phyloP scores from a whole-genome alignment of 2,329 filamentous ascomycete genomes.

The Fusarium falciforme region DNA sequence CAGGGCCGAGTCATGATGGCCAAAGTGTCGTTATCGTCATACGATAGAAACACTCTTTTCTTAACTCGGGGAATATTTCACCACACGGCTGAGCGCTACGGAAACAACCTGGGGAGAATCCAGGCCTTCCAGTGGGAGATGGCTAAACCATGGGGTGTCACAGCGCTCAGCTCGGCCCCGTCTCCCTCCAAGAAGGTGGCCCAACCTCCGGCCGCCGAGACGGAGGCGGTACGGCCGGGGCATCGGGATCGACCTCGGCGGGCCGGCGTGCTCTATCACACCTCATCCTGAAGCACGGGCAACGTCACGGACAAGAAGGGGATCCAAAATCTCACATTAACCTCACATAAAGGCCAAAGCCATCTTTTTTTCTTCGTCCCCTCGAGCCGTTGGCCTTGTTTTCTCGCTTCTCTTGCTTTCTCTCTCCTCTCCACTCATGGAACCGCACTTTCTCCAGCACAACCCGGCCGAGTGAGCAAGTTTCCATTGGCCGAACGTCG shows the following conservation, averaged over 20 bases:
- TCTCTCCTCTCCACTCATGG: slow-evolving; percentile 16
- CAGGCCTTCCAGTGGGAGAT: neutral
- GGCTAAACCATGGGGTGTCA: neutral
- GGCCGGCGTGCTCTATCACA: slow-evolving; percentile 2
- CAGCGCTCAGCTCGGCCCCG: slow-evolving; percentile 25
- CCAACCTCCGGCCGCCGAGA: slow-evolving; percentile 24
- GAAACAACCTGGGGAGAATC: neutral
- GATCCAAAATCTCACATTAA: neutral
- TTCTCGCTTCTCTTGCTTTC: slow-evolving; percentile 14
- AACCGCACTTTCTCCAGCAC: slow-evolving; percentile 37
- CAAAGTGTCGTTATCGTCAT: neutral
- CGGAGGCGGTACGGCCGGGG: slow-evolving; percentile 29
- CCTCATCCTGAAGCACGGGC: slow-evolving; percentile 2
- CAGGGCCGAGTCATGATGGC: neutral
- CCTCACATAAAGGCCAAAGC: neutral
- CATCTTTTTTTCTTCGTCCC: neutral
- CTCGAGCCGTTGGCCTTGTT: slow-evolving; percentile 6
- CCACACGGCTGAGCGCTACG: neutral
- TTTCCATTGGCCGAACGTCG: slow-evolving; percentile 55
- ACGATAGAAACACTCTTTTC: neutral
- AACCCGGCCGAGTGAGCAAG: slow-evolving; percentile 55
- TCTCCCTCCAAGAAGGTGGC: slow-evolving; percentile 10
- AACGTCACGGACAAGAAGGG: neutral
- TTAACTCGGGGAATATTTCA: neutral
- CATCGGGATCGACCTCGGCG: slow-evolving; percentile 23